These are phyloP conservation scores for Lodderomyces orthopsilosis DNA, from an alignment of 1,139 yeast genomes.

Conservation along the genomic window DNA sequence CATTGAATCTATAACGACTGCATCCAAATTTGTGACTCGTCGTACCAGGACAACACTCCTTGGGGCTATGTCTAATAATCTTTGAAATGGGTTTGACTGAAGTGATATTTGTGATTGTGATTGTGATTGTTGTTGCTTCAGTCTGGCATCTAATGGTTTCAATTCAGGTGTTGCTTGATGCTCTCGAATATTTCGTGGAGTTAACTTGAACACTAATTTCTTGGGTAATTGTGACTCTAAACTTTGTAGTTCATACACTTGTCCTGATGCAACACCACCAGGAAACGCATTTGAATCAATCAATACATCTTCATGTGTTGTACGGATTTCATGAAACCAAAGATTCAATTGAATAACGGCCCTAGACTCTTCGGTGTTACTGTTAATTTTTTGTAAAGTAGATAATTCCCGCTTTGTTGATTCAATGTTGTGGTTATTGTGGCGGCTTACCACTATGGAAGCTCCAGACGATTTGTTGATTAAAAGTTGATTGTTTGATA, in stretches of 20 bases:
- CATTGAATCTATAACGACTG: conserved; percentile 72
- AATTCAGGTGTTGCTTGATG: conserved; percentile 6
- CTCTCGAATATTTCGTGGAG: conserved; percentile 16
- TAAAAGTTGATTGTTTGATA: conserved; percentile 4
- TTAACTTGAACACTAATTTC: conserved; percentile 24
- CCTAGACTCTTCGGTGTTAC: not conserved
- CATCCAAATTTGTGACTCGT: conserved; percentile 30
- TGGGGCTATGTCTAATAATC: conserved; percentile 62
- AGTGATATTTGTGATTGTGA: conserved; percentile 49
- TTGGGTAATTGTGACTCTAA: conserved; percentile 8
- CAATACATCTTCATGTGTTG: conserved; percentile 57
- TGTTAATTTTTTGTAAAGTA: not conserved
- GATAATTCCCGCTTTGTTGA: not conserved
- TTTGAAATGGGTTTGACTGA: conserved; percentile 60
- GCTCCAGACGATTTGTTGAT: conserved; percentile 14
- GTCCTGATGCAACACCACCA: conserved; percentile 61
- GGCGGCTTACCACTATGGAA: conserved; percentile 15
- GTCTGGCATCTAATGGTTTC: conserved; percentile 1
- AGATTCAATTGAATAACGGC: conserved; percentile 49
- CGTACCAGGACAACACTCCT: conserved; percentile 59
- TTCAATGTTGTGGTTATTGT: conserved; percentile 13
- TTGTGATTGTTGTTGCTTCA: conserved; percentile 8
- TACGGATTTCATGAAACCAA: conserved; percentile 72
- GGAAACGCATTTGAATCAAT: conserved; percentile 59
- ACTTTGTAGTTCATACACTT: conserved; percentile 58